phyloP scores from a whole-genome alignment of 306 rosid species.

The Glycyrrhiza uralensis region DNA sequence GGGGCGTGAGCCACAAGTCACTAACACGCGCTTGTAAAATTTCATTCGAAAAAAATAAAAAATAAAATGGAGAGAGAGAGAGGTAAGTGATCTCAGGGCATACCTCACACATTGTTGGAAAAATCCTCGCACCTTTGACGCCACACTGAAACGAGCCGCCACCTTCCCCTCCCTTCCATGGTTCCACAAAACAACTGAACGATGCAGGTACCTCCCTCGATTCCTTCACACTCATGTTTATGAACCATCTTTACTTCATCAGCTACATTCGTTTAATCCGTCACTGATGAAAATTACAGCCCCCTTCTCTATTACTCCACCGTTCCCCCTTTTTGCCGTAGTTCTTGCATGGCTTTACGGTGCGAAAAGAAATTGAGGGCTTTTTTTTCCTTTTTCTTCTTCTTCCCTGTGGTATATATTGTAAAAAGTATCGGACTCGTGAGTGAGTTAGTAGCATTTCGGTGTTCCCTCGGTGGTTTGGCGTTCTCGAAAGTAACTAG shows the following conservation, averaged over 20 bases:
- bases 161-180: not conserved
- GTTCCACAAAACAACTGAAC: slow-evolving; percentile 18
- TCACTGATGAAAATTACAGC: too few relatives aligned
- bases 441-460: too few relatives aligned
- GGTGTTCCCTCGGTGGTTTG: too few relatives aligned
- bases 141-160: slow-evolving; percentile 38
- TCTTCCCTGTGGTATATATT: too few relatives aligned
- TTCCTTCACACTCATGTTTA: not conserved
- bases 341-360: too few relatives aligned
- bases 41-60: too few relatives aligned
- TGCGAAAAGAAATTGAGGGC: too few relatives aligned
- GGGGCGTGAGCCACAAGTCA: not conserved
- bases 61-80: not conserved
- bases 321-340: not conserved
- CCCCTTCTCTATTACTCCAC: not conserved
- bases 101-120: slow-evolving; percentile 44
- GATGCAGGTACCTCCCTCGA: slow-evolving; percentile 34
- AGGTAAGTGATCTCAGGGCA: slow-evolving; percentile 18
- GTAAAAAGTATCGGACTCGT: too few relatives aligned
- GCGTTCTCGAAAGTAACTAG: too few relatives aligned
- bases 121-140: slow-evolving; percentile 30
- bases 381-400: too few relatives aligned
- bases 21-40: not conserved
- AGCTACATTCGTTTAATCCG: too few relatives aligned
- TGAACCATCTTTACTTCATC: not conserved